Evolutionary conservation across 2,329 filamentous ascomycete genomes (phyloP).

Genomic region (Cadophora luteo-olivacea): DNA sequence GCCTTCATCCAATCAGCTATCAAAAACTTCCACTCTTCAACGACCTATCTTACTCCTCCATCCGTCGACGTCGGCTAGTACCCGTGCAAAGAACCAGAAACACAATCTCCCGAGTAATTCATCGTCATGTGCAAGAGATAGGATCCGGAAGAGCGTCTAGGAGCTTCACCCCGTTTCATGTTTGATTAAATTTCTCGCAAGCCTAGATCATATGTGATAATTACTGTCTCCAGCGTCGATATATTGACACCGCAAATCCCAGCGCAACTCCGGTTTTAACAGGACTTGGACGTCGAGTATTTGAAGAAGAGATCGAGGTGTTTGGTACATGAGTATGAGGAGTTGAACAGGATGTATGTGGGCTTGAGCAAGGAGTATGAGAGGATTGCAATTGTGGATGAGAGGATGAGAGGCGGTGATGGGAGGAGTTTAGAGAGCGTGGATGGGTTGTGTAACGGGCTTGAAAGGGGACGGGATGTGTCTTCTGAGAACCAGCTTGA

Average conservation of each 20-base stretch:
- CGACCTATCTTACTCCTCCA: neutral
- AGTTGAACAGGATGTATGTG: constrained; percentile 21
- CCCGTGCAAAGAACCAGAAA: too few relatives aligned
- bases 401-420: neutral
- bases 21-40: too few relatives aligned
- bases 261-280: constrained; percentile 22
- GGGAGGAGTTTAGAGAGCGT: neutral
- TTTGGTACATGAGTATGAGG: constrained; percentile 19
- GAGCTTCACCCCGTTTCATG: too few relatives aligned
- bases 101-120: too few relatives aligned
- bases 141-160: too few relatives aligned
- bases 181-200: too few relatives aligned
- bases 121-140: too few relatives aligned
- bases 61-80: too few relatives aligned
- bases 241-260: constrained; percentile 26
- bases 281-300: constrained; percentile 21
- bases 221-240: constrained; percentile 15
- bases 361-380: constrained; percentile 15
- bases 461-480: too few relatives aligned
- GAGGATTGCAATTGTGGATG: neutral
- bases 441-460: neutral
- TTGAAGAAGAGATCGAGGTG: constrained; percentile 18
- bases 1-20: neutral
- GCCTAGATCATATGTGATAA: too few relatives aligned
- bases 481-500: too few relatives aligned